phyloP scores from a whole-genome alignment of 495 filamentous ascomycete genomes.

The Aspergillus taichungensis region DNA sequence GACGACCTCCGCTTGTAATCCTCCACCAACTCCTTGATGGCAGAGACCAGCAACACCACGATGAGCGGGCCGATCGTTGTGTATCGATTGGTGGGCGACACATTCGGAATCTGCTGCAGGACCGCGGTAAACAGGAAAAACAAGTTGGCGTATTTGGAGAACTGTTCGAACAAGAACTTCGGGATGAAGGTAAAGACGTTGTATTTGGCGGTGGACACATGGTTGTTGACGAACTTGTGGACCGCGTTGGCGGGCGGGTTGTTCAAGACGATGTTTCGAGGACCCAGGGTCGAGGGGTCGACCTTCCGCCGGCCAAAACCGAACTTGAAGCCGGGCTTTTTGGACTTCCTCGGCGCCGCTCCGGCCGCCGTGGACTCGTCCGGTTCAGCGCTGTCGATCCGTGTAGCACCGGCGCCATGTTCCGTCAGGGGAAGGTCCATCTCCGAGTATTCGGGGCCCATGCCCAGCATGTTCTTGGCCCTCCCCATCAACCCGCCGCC shows the following conservation, averaged over 20 bases:
- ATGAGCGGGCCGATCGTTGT: slow-evolving; percentile 92
- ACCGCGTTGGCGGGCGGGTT: slow-evolving; percentile 86
- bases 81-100: slow-evolving; percentile 89
- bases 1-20: slow-evolving; percentile 85
- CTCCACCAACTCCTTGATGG: slow-evolving; percentile 89
- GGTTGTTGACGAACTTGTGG: slow-evolving; percentile 90
- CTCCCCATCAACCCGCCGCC: slow-evolving; percentile 80
- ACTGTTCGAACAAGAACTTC: slow-evolving; percentile 98
- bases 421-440: slow-evolving; percentile 97
- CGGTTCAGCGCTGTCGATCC: slow-evolving; percentile 24
- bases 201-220: slow-evolving; percentile 97
- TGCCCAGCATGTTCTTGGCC: slow-evolving; percentile 84
- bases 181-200: slow-evolving; percentile 91
- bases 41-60: slow-evolving; percentile 85
- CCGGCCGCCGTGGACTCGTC: slow-evolving; percentile 21
- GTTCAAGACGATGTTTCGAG: slow-evolving; percentile 91
- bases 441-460: slow-evolving; percentile 88
- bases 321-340: slow-evolving; percentile 77
- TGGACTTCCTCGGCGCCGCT: slow-evolving; percentile 48
- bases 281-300: slow-evolving; percentile 84
- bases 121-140: slow-evolving; percentile 99
- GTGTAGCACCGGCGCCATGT: slow-evolving; percentile 44
- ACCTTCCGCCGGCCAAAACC: slow-evolving; percentile 80
- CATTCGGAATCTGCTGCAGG: slow-evolving; percentile 89
- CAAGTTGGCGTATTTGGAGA: slow-evolving; percentile 97